Conservation (phyloP, 352 stramenopile species). For the Phytophthora fragariaefolia region DNA sequence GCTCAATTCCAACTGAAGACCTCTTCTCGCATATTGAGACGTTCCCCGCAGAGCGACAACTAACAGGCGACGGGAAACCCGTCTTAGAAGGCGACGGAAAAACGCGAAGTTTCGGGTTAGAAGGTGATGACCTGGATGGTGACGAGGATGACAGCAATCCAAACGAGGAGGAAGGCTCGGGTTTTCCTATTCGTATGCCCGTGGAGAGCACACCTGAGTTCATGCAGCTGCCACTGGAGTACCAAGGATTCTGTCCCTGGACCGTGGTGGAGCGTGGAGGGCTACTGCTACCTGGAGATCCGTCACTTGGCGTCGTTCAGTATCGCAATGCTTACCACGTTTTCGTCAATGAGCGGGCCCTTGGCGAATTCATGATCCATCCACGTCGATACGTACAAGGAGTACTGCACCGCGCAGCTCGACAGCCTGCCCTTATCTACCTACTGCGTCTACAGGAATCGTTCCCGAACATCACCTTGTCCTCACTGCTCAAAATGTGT, state of each 20-base stretch:
- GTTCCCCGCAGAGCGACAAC: slow-evolving; percentile 53
- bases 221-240: slow-evolving; percentile 94
- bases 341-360: slow-evolving; percentile 91
- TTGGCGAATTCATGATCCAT: slow-evolving; percentile 90
- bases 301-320: slow-evolving; percentile 91
- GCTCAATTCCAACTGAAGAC: slow-evolving; percentile 67
- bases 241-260: slow-evolving; percentile 95
- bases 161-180: slow-evolving; percentile 50
- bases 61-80: slow-evolving; percentile 30
- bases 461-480: slow-evolving; percentile 83
- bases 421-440: slow-evolving; percentile 92
- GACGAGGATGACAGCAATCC: slow-evolving; percentile 46
- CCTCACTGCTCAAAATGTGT: slow-evolving; percentile 74
- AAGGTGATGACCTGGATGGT: slow-evolving; percentile 30
- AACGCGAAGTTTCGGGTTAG: slow-evolving; percentile 19
- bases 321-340: slow-evolving; percentile 92
- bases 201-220: slow-evolving; percentile 94
- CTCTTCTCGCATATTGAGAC: slow-evolving; percentile 75
- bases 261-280: slow-evolving; percentile 90
- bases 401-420: slow-evolving; percentile 71
- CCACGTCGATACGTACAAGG: slow-evolving; percentile 81
- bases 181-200: slow-evolving; percentile 81
- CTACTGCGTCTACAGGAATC: slow-evolving; percentile 88
- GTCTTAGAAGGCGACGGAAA: slow-evolving; percentile 29
- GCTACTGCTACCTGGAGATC: slow-evolving; percentile 91